phyloP scores from a whole-genome alignment of 192 early-diverging fungal species.

The Umbelopsis sp. region DNA sequence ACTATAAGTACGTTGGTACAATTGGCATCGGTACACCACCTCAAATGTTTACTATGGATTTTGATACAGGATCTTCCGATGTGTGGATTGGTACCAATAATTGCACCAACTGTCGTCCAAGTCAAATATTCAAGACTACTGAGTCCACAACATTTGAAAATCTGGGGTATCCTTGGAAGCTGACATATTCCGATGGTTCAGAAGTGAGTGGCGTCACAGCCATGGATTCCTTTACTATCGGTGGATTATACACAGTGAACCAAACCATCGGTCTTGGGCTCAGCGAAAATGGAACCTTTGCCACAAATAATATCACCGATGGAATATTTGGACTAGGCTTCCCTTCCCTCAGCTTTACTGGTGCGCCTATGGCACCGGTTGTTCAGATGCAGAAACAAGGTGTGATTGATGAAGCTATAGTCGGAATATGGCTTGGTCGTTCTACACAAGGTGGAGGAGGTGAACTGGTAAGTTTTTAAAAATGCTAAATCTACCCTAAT shows the following conservation, averaged over 20 bases:
- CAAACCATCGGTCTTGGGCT: slow-evolving; percentile 64
- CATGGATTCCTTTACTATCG: slow-evolving; percentile 56
- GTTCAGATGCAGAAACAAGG: slow-evolving; percentile 20
- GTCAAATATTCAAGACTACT: slow-evolving; percentile 26
- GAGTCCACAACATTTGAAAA: slow-evolving; percentile 29
- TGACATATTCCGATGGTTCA: slow-evolving; percentile 49
- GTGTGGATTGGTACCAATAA: slow-evolving; percentile 56
- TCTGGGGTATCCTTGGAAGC: slow-evolving; percentile 31
- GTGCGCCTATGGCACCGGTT: slow-evolving; percentile 4
- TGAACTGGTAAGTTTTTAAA: slow-evolving; percentile 33
- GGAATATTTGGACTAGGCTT: slow-evolving; percentile 67
- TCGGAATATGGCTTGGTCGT: slow-evolving; percentile 34
- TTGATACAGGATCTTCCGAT: slow-evolving; percentile 77
- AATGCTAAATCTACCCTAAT: background rate
- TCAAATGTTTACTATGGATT: slow-evolving; percentile 65
- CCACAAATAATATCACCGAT: slow-evolving; percentile 56
- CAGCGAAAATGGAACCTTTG: slow-evolving; percentile 54
- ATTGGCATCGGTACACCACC: slow-evolving; percentile 70
- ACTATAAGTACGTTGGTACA: slow-evolving; percentile 48
- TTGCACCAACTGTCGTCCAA: slow-evolving; percentile 33
- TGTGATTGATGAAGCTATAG: slow-evolving; percentile 16
- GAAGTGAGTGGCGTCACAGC: slow-evolving; percentile 34
- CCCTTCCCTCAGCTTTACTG: slow-evolving; percentile 37
- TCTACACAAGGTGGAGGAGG: slow-evolving; percentile 45
- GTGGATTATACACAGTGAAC: slow-evolving; percentile 53